These are phyloP conservation scores for Barnettozyma salicaria DNA, from an alignment of 805 yeast genomes.

Conservation along the genomic window DNA sequence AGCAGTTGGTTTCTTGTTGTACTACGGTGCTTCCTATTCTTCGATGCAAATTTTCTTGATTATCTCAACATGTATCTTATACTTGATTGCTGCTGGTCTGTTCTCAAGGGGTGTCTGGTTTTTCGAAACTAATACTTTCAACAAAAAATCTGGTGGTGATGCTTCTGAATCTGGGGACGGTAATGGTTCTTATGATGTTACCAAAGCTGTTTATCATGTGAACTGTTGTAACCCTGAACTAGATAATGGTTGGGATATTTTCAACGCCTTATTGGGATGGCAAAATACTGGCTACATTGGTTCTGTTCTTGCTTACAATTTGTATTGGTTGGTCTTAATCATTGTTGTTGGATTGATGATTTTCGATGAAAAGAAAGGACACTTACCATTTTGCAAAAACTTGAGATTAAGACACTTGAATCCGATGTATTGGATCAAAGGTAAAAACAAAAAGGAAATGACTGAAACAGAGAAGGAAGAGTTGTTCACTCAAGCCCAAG, in stretches of 20 bases:
- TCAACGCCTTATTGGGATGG: conserved; percentile 94
- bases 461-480: conserved; percentile 45
- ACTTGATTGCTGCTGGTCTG: conserved; percentile 86
- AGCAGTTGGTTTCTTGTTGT: conserved; percentile 61
- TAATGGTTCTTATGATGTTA: conserved; percentile 87
- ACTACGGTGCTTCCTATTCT: conserved; percentile 74
- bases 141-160: conserved; percentile 80
- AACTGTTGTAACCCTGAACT: conserved; percentile 94
- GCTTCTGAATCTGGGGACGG: conserved; percentile 91
- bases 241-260: conserved; percentile 95
- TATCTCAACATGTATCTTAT: conserved; percentile 81
- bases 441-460: conserved; percentile 56
- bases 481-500: conserved; percentile 42
- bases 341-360: conserved; percentile 53
- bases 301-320: conserved; percentile 80
- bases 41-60: conserved; percentile 87
- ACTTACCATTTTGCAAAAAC: conserved; percentile 60
- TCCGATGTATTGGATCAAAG: conserved; percentile 69
- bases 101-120: conserved; percentile 92
- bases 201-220: conserved; percentile 85
- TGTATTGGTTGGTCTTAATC: conserved; percentile 78
- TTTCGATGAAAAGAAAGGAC: conserved; percentile 80
- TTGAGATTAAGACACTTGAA: conserved; percentile 47
- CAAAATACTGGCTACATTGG: conserved; percentile 95
- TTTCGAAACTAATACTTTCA: conserved; percentile 66